These are phyloP conservation scores for Rhodomyrtus tomentosa DNA, from an alignment of 345 rosid species.

Conservation along the genomic window DNA sequence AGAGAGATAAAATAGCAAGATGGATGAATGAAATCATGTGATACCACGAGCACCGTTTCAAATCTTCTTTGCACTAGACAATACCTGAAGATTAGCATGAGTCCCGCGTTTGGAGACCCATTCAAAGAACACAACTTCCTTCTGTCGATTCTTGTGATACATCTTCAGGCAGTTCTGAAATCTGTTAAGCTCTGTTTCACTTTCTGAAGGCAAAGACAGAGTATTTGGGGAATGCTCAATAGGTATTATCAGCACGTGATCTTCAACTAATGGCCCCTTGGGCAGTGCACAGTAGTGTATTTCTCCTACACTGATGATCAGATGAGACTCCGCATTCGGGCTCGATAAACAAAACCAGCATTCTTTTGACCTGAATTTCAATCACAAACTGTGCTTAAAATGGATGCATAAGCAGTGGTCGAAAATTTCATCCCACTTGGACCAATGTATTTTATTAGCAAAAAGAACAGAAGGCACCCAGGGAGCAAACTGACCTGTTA, in stretches of 20 bases:
- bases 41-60: neutral
- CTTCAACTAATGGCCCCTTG: constrained; percentile 71
- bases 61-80: neutral
- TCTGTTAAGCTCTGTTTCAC: constrained; percentile 54
- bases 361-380: constrained; percentile 49
- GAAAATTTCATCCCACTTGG: neutral
- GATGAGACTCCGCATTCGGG: constrained; percentile 65
- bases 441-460: neutral
- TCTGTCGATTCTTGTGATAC: constrained; percentile 52
- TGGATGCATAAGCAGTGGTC: neutral
- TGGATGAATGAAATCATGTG: neutral
- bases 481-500: neutral
- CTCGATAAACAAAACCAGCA: constrained; percentile 95
- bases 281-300: constrained; percentile 76
- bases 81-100: constrained; percentile 90
- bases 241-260: constrained; percentile 66
- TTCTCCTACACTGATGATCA: constrained; percentile 65
- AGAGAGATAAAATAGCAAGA: neutral
- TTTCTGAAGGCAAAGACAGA: constrained; percentile 35
- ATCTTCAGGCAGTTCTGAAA: constrained; percentile 46
- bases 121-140: constrained; percentile 78
- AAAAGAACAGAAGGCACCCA: neutral
- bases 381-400: neutral
- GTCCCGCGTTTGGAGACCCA: constrained; percentile 63
- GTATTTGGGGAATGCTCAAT: constrained; percentile 68